Evolutionary conservation across 352 stramenopile species (phyloP).

Genomic region (Globisporangium radiosum): DNA sequence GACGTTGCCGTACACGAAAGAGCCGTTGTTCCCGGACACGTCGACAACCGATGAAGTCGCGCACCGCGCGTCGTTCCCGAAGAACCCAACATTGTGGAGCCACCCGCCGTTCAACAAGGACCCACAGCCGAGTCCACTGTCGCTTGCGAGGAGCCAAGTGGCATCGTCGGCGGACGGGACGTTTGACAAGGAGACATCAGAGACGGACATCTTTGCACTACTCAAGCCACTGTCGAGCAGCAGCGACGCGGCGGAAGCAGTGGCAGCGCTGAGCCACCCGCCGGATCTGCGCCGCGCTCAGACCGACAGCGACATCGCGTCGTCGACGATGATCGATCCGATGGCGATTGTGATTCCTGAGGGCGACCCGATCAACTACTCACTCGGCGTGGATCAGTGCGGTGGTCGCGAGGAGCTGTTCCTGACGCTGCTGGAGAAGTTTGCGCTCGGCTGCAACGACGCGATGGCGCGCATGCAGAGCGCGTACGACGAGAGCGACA

Average conservation of each 20-base stretch:
- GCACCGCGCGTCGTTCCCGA: constrained; percentile 39
- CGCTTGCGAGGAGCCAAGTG: constrained; percentile 5
- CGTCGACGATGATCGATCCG: constrained; percentile 9
- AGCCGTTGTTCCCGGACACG: constrained; percentile 18
- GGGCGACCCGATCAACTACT: constrained; percentile 75
- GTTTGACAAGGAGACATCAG: not conserved
- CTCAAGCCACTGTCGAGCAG: not conserved
- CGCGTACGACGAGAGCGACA: constrained; percentile 38
- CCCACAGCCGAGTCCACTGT: constrained; percentile 11
- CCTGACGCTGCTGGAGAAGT: constrained; percentile 75
- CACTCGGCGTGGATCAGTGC: constrained; percentile 72
- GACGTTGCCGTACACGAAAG: constrained; percentile 47
- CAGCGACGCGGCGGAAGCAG: not conserved
- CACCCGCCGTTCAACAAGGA: constrained; percentile 47
- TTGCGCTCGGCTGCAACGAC: constrained; percentile 47
- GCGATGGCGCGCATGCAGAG: constrained; percentile 51
- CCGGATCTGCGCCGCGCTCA: constrained; percentile 4
- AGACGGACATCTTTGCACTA: constrained; percentile 2
- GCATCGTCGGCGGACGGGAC: not conserved
- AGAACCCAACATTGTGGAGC: constrained; percentile 58
- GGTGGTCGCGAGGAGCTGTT: constrained; percentile 75
- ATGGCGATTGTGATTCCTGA: constrained; percentile 60
- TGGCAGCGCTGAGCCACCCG: not conserved
- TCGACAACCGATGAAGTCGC: constrained; percentile 5
- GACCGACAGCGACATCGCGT: constrained; percentile 12